Evolutionary conservation across 1,284 basidiomycete species (phyloP), one percentile per base, ranked within the genome.

Genomic region (Fomitiporia mediterranea): DNA sequence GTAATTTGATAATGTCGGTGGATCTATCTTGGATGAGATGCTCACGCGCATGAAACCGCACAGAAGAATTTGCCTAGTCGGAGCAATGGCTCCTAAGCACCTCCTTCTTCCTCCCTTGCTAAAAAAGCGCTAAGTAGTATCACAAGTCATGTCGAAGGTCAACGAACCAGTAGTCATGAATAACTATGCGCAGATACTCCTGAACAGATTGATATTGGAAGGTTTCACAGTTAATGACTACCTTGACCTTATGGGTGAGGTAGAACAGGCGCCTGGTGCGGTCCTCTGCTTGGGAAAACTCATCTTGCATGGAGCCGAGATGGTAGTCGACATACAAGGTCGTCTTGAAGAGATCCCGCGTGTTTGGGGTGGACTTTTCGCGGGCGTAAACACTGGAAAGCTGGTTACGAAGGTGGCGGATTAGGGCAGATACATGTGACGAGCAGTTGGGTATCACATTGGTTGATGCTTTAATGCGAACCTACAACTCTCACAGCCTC

Each of bases 1-100:
- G 17, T 55, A 37, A 61, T 70, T 67, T 57, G 69, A 71, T 59
- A 75, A 74, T 53, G 71, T 74, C 46, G 73, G 73, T n/a, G 73
- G 73, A 1, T 62, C 69, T 23, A 66, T 72, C 23, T 63, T 75
- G 25, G 67, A 75, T 62, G 47, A 62, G 17, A 63, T 66, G 32
- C 56, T 74, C 5, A 57, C 62, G 25, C 63, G 69, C 30, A 66
- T 75, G 57, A 71, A 72, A 63, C 69, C 69, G 30, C 61, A 68
- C 55, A 74, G 73, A n/a, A 65, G 70, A 46, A 67, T 78, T 53
- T 70, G 69, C 13, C 63, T 70, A 19, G 77, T 75, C 61, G 76
- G 76, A 27, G 68, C 70, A 35, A 75, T 76, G 60, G 65, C 67
- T 27, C 66, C 66, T 67, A 50, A 59, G 64, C 44, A 1, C 28